These are phyloP conservation scores for Aspergillus luchuensis DNA, from an alignment of 2,329 filamentous ascomycete genomes.

Conservation along the genomic window DNA sequence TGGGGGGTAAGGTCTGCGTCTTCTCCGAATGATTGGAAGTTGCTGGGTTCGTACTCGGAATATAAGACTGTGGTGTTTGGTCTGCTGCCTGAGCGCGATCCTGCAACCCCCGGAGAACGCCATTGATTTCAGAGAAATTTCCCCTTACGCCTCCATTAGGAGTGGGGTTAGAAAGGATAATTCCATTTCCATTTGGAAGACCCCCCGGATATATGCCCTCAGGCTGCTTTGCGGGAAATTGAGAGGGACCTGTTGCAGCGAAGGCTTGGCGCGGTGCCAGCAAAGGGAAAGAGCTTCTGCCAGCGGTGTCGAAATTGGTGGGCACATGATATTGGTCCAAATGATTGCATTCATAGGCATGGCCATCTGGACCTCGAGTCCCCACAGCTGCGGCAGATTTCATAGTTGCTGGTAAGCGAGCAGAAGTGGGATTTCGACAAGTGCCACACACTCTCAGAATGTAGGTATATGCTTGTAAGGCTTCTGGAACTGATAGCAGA, in stretches of 20 bases:
- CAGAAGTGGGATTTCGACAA: too few species aligned
- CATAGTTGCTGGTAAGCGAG: constrained; percentile 24
- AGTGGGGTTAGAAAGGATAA: not conserved
- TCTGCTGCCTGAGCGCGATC: constrained; percentile 21
- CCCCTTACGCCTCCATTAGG: not conserved
- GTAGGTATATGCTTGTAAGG: too few species aligned
- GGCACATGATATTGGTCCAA: constrained; percentile 20
- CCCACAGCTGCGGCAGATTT: constrained; percentile 25
- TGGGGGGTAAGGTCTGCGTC: constrained; percentile 28
- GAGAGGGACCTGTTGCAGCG: not conserved
- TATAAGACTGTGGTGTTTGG: constrained; percentile 6
- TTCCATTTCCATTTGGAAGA: not conserved
- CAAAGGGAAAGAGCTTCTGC: constrained; percentile 5
- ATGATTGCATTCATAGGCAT: constrained; percentile 8
- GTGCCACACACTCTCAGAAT: too few species aligned
- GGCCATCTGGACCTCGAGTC: constrained; percentile 19
- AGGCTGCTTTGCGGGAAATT: constrained; percentile 22
- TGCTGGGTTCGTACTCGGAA: constrained; percentile 23
- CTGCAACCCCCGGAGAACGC: constrained; percentile 10
- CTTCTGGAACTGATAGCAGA: too few species aligned
- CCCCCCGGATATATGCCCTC: constrained; percentile 16
- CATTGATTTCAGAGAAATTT: not conserved
- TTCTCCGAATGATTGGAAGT: constrained; percentile 31
- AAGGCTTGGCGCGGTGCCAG: constrained; percentile 8
- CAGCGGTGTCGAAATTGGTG: constrained; percentile 6